Base-by-base conservation (phyloP, 108 stramenopile genomes). In the Schizochytrium sp. region DNA sequence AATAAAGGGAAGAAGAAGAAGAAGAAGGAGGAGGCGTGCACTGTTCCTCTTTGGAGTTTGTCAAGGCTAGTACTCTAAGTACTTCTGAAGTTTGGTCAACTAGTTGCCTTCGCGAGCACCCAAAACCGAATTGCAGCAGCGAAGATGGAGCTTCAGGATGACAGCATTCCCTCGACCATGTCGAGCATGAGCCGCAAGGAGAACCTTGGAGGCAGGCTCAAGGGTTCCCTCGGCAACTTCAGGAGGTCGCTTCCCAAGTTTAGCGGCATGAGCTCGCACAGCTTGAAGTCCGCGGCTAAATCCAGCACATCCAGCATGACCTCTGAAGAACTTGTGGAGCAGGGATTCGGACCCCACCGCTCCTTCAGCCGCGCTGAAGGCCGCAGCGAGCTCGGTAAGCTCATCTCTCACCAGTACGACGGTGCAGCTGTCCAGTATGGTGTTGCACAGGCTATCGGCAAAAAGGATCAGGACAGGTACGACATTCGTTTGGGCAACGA, bases 371-470 rank as follows among this genome's bases (percentile, higher is more conserved):
- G 50, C 28, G 50, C 50, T 5, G 47, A 55, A 38, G 76, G 53
- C 45, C 76, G 76, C 47, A 5, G 10, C 15, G 53, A 49, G 53
- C 53, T 55, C 76, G 53, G 53, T 8, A 83, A 83, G 53, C 28
- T 83, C 50, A 40, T 55, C 76, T 55, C 53, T 1, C 50, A 83
- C 76, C 53, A 55, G 2, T 83, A 55, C 53, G 76, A 83, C 76
- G 47, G n/a, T 5, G 8, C 50, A 17, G 12, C 47, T 7, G 50
- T 83, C 15, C 76, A 83, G 76, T 83, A 83, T 53, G 76, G 76
- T 53, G 76, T 55, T 53, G 76, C 76, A n/a, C 76, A 83, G 53
- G 76, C 76, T 53, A 49, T 55, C n/a, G 76, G 76, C 76, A 83
- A 83, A 53, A 83, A 83, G 47, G 76, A 83, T 53, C 76, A 83